Evolutionary conservation across 805 yeast genomes (phyloP), one percentile per base, ranked within the genome.

Genomic region (Isabelozyma rhagii): DNA sequence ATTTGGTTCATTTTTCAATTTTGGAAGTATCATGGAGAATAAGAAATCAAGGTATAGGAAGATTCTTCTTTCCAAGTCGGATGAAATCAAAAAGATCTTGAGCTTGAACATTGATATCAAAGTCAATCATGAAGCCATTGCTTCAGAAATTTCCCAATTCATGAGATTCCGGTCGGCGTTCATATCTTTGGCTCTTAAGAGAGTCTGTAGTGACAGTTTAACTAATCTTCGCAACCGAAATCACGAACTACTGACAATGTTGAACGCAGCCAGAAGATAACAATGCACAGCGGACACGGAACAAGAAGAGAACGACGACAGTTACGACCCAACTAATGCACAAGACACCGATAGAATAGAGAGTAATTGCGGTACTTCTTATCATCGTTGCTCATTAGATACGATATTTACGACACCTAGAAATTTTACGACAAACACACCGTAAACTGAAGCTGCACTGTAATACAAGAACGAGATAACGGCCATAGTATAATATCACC

Each of bases 101-200:
- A 68, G 62, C 9, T 55, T 84, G 43, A 80, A 77, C 51, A 51
- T 59, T 15, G 81, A 75, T 3, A 74, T 87, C 21, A 80, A 75
- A 47, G 52, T 55, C 21, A 75, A 69, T n/a, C 88, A 87, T 62
- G 93, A 87, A 57, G 56, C 63, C 1, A 55, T 85, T 3, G 91
- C 92, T 0, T 77, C 81, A 46, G 87, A 84, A 60, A 68, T 85
- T 15, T 83, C 84, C 46, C 80, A 77, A 46, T 84, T 80, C 51
- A 66, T 85, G 55, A 72, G 70, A 47, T 83, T 78, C 64, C 79
- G 80, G 56, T 63, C 77, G 3, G 62, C 63, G 1, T 72, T 79
- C 50, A 51, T 79, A 40, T 56, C 58, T 39, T 63, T 71, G 45
- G 67, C 71, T 2, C 56, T 82, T 38, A 69, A 63, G 47, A 66